A percentile compares a stretch with the other conserved stretches of the same genome.
phyloP scores from a whole-genome alignment of 225 moss, liverwort and hornwort genomes.

The Sphagnum contortum region DNA sequence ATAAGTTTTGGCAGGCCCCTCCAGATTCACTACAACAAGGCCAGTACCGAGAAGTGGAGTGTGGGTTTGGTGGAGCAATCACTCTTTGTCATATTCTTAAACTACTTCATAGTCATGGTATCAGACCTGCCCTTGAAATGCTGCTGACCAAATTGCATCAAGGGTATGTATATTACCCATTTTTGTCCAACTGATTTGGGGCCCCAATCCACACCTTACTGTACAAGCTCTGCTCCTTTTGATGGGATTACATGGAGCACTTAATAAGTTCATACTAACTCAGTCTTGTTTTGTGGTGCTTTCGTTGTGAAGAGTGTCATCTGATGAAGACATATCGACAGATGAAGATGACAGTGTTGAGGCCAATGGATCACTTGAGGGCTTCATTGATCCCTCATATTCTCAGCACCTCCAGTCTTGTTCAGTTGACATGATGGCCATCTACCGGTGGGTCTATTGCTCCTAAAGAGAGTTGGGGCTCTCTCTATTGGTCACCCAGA shows the following conservation, averaged over 20 bases:
- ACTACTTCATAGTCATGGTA: conserved; percentile 81
- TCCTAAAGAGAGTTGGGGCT: neutral
- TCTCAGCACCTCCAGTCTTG: conserved; percentile 41
- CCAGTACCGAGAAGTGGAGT: conserved; percentile 81
- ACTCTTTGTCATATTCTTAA: conserved; percentile 81
- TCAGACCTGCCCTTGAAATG: conserved; percentile 90
- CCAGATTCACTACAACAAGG: conserved; percentile 61
- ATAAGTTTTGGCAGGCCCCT: conserved; percentile 82
- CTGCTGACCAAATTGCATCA: conserved; percentile 74
- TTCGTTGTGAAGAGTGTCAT: conserved; percentile 52
- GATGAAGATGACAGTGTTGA: conserved; percentile 45
- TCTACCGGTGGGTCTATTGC: conserved; percentile 33
- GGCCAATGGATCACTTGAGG: conserved; percentile 43
- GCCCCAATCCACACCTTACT: too few species aligned
- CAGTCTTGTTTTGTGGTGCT: neutral
- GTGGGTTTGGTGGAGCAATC: conserved; percentile 65
- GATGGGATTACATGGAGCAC: too few species aligned
- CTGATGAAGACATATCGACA: conserved; percentile 53
- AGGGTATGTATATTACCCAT: conserved; percentile 37
- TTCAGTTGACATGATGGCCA: conserved; percentile 62
- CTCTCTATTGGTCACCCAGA: neutral
- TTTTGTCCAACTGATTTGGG: too few species aligned
- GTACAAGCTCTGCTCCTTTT: neutral
- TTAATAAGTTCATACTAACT: neutral
- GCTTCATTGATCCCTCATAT: conserved; percentile 55